Base-by-base conservation (phyloP, 495 filamentous ascomycete species). In the Penicillium mononematosum region DNA sequence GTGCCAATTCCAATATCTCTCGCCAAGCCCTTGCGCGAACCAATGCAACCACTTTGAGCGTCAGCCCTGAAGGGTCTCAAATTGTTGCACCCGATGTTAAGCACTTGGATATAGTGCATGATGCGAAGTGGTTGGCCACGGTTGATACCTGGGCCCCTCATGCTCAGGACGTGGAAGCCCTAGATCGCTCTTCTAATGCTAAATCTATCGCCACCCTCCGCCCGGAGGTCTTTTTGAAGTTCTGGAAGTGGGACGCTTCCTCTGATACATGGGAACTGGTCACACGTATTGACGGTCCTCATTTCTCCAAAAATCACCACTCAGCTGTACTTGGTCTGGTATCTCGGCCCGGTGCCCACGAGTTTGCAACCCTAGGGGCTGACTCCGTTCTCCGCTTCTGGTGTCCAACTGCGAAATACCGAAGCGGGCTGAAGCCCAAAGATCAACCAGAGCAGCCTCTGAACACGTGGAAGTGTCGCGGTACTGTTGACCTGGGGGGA, bases 111-210 rank as follows among this genome's bases (percentile, higher is more conserved):
- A 80, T 92, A 56, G 89, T 88, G 22, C 68, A 78, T 25, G 87
- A 97, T 67, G 93, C 92, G 1, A 81, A 85, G 59, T 99, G 94
- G 94, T 79, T 99, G 58, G 91, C 89, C 36, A 96, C 90, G 0
- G 81, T 95, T 4, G 95, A 99, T 64, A 86, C 88, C 55, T 99
- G 94, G 94, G 81, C 76, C 48, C 92, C 91, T 19, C 83, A 86
- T 19, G 70, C 72, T 29, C 76, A 78, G 53, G 90, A 93, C 61
- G 49, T 88, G n/a, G 74, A 78, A 41, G 71, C 76, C 65, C 71
- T 78, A 54, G 75, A 59, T 70, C 70, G 76, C 39, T 48, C 45
- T 48, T 48, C 45, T 31, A 48, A 20, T 48, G n/a, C 27, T 12
- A 65, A 68, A 19, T 34, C 64, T 4, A 70, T 65, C 6, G 25